A percentile compares a stretch with the other conserved stretches of the same genome.
Evolutionary conservation across 345 rosid species (phyloP).

Genomic region (Arabidopsis arenosa): DNA sequence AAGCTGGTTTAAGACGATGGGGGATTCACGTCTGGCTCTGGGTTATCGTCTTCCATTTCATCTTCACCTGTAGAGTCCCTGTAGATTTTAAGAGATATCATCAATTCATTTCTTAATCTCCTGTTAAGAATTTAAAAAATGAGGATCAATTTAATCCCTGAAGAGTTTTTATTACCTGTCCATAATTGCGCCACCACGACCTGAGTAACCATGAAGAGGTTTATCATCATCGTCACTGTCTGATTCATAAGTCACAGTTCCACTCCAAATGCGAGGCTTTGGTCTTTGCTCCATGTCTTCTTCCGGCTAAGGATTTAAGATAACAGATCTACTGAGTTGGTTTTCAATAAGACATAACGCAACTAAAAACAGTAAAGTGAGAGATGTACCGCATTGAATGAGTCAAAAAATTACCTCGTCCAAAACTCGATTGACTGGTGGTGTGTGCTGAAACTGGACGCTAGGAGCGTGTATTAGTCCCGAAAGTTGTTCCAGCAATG

Average conservation of each 20-base stretch:
- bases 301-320: constrained; percentile 37
- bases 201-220: constrained; percentile 48
- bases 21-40: constrained; percentile 45
- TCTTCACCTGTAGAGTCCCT: constrained; percentile 48
- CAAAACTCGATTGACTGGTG: constrained; percentile 46
- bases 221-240: constrained; percentile 79
- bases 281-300: constrained; percentile 50
- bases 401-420: constrained; percentile 35
- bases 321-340: constrained; percentile 19
- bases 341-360: not conserved
- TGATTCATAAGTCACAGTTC: constrained; percentile 70
- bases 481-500: constrained; percentile 48
- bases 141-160: not conserved
- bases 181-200: constrained; percentile 43
- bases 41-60: constrained; percentile 55
- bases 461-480: constrained; percentile 49
- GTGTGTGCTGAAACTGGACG: constrained; percentile 50
- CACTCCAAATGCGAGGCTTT: constrained; percentile 86
- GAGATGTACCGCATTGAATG: not conserved
- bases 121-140: constrained; percentile 13
- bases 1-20: constrained; percentile 39
- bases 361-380: constrained; percentile 30
- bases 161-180: constrained; percentile 39
- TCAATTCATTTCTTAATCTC: not conserved
- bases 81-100: constrained; percentile 2